phyloP scores from a whole-genome alignment of 2,329 filamentous ascomycete genomes.

The Furcasterigmium furcatum region DNA sequence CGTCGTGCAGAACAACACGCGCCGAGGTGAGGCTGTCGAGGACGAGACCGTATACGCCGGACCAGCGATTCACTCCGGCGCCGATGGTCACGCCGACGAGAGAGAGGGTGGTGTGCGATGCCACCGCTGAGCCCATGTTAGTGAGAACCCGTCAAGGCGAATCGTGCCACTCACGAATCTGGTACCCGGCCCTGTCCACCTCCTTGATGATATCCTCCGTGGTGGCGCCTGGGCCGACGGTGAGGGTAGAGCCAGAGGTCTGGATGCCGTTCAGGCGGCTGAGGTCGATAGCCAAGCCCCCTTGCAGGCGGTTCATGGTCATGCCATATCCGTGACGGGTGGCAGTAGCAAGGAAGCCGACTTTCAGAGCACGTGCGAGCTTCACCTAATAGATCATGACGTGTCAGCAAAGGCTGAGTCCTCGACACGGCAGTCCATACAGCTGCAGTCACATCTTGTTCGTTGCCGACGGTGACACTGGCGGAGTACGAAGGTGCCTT shows the following conservation, averaged over 20 bases:
- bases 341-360: neutral
- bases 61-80: slow-evolving; percentile 11
- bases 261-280: neutral
- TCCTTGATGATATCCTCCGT: neutral
- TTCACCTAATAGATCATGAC: neutral
- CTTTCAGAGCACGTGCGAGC: neutral
- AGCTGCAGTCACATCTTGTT: neutral
- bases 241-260: neutral
- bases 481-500: neutral
- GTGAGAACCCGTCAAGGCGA: neutral
- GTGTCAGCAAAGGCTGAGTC: neutral
- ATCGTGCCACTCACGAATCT: neutral
- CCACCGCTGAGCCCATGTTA: neutral
- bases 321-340: neutral
- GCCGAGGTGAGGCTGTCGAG: slow-evolving; percentile 28
- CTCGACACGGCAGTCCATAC: neutral
- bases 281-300: neutral
- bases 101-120: neutral
- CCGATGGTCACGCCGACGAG: slow-evolving; percentile 13
- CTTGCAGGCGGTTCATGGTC: neutral
- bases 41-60: slow-evolving; percentile 10
- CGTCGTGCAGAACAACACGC: slow-evolving; percentile 21
- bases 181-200: neutral
- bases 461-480: neutral
- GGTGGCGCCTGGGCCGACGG: neutral